Base-by-base conservation (phyloP, 2,329 filamentous ascomycete genomes). In the Cladosporium sp. region DNA sequence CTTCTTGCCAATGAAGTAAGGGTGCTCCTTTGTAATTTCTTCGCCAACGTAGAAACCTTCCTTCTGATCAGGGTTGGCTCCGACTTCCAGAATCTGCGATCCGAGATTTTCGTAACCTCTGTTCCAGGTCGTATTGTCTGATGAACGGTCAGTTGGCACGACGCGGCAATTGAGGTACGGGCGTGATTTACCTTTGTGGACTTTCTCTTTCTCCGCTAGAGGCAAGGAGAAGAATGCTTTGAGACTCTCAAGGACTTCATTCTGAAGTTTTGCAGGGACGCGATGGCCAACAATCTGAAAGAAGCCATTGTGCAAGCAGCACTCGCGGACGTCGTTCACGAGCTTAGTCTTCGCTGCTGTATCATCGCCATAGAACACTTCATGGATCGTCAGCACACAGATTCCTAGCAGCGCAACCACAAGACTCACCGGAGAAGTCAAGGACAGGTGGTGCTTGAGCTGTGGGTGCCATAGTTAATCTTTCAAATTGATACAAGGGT, bases 211-310 rank as follows among this genome's bases (percentile, higher is more conserved):
- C 64, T 81, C 78, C 21, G 80, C 80, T 14, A 79, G 68, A 0
- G 76, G 71, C 2, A 82, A 69, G 12, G 76, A 70, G 59, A 82
- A 82, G 68, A 82, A 81, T 12, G 75, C 73, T 62, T 78, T 79
- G 21, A 77, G 77, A 68, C 76, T 78, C 8, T 71, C 41, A 73
- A 83, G 76, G 12, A 81, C 76, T 7, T 71, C 71, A 2, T 76
- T 69, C 62, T 81, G 79, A 2, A 82, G 67, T 1, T 76, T 72
- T 8, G 75, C 52, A 1, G 80, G 76, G 6, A 82, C 75, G 1
- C 75, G 71, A 62, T 82, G 80, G 32, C 78, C 78, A 2, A 75
- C 78, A 67, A 82, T 80, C 65, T 82, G 80, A 71, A 82, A 83
- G 71, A 83, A 83, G 24, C 81, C 81, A 30, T 55, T 64, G 26